Base-by-base conservation (phyloP, 768 basidiomycete genomes). In the Saitozyma sp. region DNA sequence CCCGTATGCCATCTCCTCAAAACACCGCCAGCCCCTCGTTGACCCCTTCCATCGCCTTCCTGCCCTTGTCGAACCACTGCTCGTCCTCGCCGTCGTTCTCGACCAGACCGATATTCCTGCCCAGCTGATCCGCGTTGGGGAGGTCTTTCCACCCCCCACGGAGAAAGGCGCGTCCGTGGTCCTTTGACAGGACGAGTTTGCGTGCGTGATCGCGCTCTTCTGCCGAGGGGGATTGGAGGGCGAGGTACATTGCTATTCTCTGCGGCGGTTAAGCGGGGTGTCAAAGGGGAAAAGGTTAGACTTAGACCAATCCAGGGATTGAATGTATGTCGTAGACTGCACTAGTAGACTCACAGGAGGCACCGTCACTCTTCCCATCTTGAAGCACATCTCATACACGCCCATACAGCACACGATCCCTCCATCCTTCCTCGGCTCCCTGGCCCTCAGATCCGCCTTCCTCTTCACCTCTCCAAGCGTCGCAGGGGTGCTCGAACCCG, bases 361-460 rank as follows among this genome's bases (percentile, higher is more conserved):
- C 38, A 76, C 60, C 0, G 75, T 76, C n/a, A 71, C 68, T 45
- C 75, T 45, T 40, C 72, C 75, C 45, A 72, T 63, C 60, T 76
- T 76, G 71, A 71, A 74, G 57, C 70, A 71, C 43, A 70, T 71
- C 51, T 73, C 72, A 43, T 53, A 69, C 6, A 76, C 65, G 13
- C 63, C 70, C 29, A 70, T 14, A 62, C 68, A 70, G 50, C 70
- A 68, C 2, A 76, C 75, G 11, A 76, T 60, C 6, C 75, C 75
- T 19, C 75, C 75, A 43, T 76, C 75, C 10, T 20, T 43, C 38
- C 75, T 62, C 1, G 65, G 56, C 20, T 50, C 48, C n/a, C 65
- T 38, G 10, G 58, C 29, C 8, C 61, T 49, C 9, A 66, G 39
- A 40, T 53, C 29, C 9, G 68, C 54, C 10, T 60, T 46, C 11